Evolutionary conservation across 2,329 filamentous ascomycete species (phyloP).

Genomic region (Mycosphaerelloides madeirae): DNA sequence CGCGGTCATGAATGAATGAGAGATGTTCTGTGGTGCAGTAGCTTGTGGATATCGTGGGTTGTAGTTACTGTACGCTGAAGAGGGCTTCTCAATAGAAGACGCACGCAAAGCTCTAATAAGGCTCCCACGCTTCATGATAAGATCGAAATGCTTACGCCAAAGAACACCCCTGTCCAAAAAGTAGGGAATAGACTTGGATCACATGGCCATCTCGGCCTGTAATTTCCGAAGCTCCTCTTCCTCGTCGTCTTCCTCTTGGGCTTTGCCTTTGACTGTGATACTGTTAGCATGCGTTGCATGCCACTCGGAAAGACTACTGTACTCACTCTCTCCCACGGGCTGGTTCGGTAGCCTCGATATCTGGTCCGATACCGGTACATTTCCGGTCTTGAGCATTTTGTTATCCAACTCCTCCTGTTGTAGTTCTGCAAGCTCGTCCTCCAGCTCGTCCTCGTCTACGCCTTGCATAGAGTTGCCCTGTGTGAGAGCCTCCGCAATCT

Average conservation of each 20-base stretch:
- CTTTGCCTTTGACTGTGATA: constrained; percentile 42
- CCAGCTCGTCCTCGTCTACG: constrained; percentile 82
- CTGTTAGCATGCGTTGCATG: constrained; percentile 36
- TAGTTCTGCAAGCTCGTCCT: constrained; percentile 76
- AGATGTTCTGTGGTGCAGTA: background rate
- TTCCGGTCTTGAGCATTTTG: constrained; percentile 86
- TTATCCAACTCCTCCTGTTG: constrained; percentile 92
- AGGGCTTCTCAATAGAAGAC: constrained; percentile 4
- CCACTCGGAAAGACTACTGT: background rate
- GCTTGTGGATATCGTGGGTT: background rate
- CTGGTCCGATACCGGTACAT: constrained; percentile 73
- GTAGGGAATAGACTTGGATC: constrained; percentile 15
- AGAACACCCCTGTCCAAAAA: constrained; percentile 5
- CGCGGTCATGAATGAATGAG: too few relatives aligned
- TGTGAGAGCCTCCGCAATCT: constrained; percentile 83
- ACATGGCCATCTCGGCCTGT: constrained; percentile 97
- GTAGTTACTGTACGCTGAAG: constrained; percentile 14
- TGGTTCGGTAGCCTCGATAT: constrained; percentile 72
- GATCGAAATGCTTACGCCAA: constrained; percentile 9
- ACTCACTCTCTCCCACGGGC: constrained; percentile 71
- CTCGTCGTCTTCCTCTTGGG: constrained; percentile 71
- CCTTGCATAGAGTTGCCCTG: constrained; percentile 60
- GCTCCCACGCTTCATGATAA: constrained; percentile 6
- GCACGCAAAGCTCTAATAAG: constrained; percentile 2
- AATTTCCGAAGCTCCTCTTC: constrained; percentile 90